A percentile compares a stretch with the other conserved stretches of the same genome.
Conservation (phyloP, 2,329 filamentous ascomycete genomes). For the Tolypocladium amazonense region DNA sequence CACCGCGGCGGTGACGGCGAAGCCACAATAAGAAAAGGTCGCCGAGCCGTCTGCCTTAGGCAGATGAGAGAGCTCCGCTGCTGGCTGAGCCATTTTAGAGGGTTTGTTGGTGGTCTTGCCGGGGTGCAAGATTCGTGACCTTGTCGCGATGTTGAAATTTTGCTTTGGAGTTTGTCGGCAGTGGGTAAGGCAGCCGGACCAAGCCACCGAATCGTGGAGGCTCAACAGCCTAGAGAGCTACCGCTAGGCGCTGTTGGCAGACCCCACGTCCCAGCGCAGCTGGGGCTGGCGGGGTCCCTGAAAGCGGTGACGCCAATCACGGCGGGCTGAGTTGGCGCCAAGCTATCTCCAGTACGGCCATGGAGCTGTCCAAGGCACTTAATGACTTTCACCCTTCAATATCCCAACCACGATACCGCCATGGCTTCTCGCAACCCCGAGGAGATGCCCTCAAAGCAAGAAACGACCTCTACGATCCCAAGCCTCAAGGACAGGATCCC, state of each 20-base stretch:
- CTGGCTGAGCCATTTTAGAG: conserved; percentile 26
- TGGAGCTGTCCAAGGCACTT: not conserved
- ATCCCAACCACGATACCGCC: not conserved
- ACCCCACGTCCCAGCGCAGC: not conserved
- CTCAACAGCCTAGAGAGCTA: not conserved
- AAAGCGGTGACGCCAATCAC: not conserved
- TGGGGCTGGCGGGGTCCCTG: not conserved
- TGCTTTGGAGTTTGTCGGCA: not conserved
- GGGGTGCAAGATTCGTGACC: conserved; percentile 2
- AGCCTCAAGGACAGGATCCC: conserved; percentile 46
- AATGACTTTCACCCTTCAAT: not conserved
- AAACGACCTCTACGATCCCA: conserved; percentile 13
- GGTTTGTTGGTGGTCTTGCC: not conserved
- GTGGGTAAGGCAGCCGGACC: not conserved
- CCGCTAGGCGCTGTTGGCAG: not conserved
- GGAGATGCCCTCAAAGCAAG: conserved; percentile 2
- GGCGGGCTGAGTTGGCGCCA: not conserved
- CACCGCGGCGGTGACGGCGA: conserved; percentile 72
- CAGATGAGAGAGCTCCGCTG: conserved; percentile 46
- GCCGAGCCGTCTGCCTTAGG: conserved; percentile 71
- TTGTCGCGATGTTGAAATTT: conserved; percentile 5
- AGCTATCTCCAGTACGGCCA: not conserved
- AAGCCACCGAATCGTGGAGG: not conserved
- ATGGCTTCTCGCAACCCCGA: conserved; percentile 15
- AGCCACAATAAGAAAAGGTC: conserved; percentile 64